Percentiles rank a stretch among this genome's conserved stretches.
These are phyloP conservation scores for Nakazawaea anatomiae DNA, from an alignment of 805 yeast genomes.

Conservation along the genomic window DNA sequence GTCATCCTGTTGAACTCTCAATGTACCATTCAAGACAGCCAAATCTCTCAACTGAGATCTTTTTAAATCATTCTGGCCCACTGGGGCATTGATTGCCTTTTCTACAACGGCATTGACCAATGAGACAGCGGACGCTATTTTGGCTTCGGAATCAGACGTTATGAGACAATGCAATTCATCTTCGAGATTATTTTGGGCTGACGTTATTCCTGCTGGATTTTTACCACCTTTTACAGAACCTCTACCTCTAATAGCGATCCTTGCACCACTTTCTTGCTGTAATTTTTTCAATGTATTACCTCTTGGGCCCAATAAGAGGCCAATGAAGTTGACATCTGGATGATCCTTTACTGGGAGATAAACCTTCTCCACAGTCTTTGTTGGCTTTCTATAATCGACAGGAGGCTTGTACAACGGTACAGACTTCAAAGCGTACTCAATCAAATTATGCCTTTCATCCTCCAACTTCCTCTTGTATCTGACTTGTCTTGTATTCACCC, in stretches of 20 bases:
- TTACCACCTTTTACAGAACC: conserved; percentile 96
- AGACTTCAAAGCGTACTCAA: conserved; percentile 65
- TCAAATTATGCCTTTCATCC: conserved; percentile 71
- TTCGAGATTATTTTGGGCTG: conserved; percentile 48
- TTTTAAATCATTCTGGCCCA: conserved; percentile 88
- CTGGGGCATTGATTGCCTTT: conserved; percentile 83
- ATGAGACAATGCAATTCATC: conserved; percentile 89
- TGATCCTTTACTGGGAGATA: conserved; percentile 81
- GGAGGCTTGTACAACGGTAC: conserved; percentile 83
- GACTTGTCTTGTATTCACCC: conserved; percentile 78
- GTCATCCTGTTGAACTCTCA: conserved; percentile 64
- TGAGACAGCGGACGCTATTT: conserved; percentile 67
- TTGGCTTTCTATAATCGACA: conserved; percentile 63
- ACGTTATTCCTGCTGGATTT: conserved; percentile 39
- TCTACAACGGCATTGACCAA: conserved; percentile 72
- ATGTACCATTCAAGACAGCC: conserved; percentile 91
- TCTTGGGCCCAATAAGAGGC: conserved; percentile 88
- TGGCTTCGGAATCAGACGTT: conserved; percentile 75
- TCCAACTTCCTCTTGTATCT: conserved; percentile 59
- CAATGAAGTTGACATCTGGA: conserved; percentile 91
- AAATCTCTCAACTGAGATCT: conserved; percentile 86
- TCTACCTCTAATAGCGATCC: conserved; percentile 85
- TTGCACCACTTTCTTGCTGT: conserved; percentile 84
- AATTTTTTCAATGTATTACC: conserved; percentile 81
- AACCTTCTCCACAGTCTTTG: conserved; percentile 69